These are phyloP conservation scores for Phtheirospermum japonicum DNA, from an alignment of 257 asterid species.

Conservation along the genomic window DNA sequence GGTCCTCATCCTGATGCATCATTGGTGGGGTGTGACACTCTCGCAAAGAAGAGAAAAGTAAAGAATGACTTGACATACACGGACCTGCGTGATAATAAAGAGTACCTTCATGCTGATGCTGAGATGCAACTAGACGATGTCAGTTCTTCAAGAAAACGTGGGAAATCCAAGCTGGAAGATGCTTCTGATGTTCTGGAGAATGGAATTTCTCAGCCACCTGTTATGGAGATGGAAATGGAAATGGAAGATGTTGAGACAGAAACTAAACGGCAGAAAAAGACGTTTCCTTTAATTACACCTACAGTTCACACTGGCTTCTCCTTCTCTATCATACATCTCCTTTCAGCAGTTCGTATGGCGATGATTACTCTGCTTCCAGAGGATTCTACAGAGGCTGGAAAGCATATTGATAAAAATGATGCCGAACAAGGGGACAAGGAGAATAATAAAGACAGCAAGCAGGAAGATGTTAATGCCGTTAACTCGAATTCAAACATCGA, in stretches of 20 bases:
- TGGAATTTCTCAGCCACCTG: slow-evolving; percentile 54
- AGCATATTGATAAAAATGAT: slow-evolving; percentile 45
- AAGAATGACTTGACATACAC: slow-evolving; percentile 49
- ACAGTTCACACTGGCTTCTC: slow-evolving; percentile 87
- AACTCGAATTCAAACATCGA: slow-evolving; percentile 40
- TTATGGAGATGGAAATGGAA: slow-evolving; percentile 46
- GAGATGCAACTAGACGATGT: slow-evolving; percentile 51
- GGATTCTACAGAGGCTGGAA: slow-evolving; percentile 52
- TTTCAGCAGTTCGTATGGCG: slow-evolving; percentile 85
- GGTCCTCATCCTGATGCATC: slow-evolving; percentile 44
- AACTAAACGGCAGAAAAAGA: slow-evolving; percentile 66
- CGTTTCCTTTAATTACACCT: slow-evolving; percentile 75
- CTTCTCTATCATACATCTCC: slow-evolving; percentile 93
- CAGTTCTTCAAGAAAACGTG: slow-evolving; percentile 55
- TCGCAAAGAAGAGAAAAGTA: slow-evolving; percentile 67
- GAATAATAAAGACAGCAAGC: slow-evolving; percentile 40
- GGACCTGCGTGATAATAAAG: slow-evolving; percentile 47
- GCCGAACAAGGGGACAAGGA: slow-evolving; percentile 45
- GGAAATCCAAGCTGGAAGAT: slow-evolving; percentile 58
- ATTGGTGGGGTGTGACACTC: slow-evolving; percentile 64
- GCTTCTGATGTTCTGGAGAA: slow-evolving; percentile 42
- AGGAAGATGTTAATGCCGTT: slow-evolving; percentile 40
- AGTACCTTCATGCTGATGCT: slow-evolving; percentile 41
- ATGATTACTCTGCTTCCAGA: slow-evolving; percentile 77
- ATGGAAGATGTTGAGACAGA: slow-evolving; percentile 63